These are phyloP conservation scores for Haplosporangium sp. DNA, from an alignment of 371 early-diverging fungal genomes.

Conservation along the genomic window DNA sequence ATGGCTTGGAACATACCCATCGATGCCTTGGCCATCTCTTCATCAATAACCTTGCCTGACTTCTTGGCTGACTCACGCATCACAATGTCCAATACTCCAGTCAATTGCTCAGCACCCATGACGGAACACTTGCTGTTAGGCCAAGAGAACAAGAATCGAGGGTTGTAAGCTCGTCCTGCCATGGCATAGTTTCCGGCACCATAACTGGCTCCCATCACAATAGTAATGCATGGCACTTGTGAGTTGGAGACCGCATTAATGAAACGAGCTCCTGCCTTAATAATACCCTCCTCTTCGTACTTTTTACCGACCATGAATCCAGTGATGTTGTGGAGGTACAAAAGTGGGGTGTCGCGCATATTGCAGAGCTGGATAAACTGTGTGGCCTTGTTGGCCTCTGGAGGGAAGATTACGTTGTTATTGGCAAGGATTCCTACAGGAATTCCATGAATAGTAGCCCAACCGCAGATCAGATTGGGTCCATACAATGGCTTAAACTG, in stretches of 20 bases:
- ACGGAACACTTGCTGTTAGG: slow-evolving; percentile 83
- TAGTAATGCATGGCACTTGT: slow-evolving; percentile 78
- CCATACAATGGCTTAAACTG: slow-evolving; percentile 79
- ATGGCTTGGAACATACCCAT: slow-evolving; percentile 71
- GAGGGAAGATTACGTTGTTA: slow-evolving; percentile 78
- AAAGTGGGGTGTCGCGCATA: slow-evolving; percentile 73
- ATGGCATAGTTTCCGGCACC: slow-evolving; percentile 90
- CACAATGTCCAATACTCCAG: slow-evolving; percentile 79
- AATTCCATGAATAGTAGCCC: slow-evolving; percentile 77
- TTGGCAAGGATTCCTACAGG: slow-evolving; percentile 82
- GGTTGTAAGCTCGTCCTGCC: slow-evolving; percentile 82
- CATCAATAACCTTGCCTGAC: slow-evolving; percentile 66
- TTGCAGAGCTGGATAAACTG: slow-evolving; percentile 86
- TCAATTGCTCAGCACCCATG: slow-evolving; percentile 84
- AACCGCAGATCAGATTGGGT: slow-evolving; percentile 73
- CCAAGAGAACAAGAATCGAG: slow-evolving; percentile 82
- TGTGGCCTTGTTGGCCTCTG: slow-evolving; percentile 82
- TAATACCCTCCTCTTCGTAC: slow-evolving; percentile 83
- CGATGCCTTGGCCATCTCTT: slow-evolving; percentile 66
- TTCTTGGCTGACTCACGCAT: slow-evolving; percentile 76
- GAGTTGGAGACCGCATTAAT: slow-evolving; percentile 86
- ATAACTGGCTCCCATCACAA: slow-evolving; percentile 82
- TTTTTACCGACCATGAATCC: slow-evolving; percentile 86
- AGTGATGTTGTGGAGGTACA: slow-evolving; percentile 82
- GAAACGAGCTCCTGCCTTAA: slow-evolving; percentile 82